These are phyloP conservation scores for Chaetomium fimeti DNA, from an alignment of 495 filamentous ascomycete species.

Conservation along the genomic window DNA sequence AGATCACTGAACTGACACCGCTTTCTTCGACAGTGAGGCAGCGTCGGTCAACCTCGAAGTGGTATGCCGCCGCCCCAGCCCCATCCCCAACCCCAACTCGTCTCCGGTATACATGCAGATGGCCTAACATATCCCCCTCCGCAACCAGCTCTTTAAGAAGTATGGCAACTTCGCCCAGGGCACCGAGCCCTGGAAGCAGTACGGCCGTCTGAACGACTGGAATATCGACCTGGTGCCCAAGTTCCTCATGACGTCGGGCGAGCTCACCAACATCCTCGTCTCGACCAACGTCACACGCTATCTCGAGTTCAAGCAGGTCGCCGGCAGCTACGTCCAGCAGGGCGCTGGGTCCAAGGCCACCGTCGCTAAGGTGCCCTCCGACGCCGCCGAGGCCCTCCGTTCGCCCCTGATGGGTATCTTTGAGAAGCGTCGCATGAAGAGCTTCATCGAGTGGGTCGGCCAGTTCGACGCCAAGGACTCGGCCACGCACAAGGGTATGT, in stretches of 20 bases:
- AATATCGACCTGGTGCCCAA: constrained; percentile 98
- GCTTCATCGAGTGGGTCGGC: constrained; percentile 95
- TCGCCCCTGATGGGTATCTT: constrained; percentile 96
- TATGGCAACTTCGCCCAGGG: constrained; percentile 78
- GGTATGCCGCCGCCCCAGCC: constrained; percentile 48
- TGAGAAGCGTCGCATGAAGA: constrained; percentile 95
- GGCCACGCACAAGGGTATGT: constrained; percentile 79
- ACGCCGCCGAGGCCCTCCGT: constrained; percentile 83
- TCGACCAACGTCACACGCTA: constrained; percentile 96
- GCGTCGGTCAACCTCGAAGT: constrained; percentile 92
- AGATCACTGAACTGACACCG: constrained; percentile 31
- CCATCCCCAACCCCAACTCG: constrained; percentile 10
- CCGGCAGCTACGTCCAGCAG: constrained; percentile 95
- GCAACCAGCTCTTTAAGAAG: constrained; percentile 81
- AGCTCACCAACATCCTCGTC: constrained; percentile 96
- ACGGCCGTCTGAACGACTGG: constrained; percentile 96
- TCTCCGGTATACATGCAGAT: constrained; percentile 4
- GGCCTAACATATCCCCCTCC: constrained; percentile 14
- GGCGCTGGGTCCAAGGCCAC: constrained; percentile 74
- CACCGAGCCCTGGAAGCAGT: constrained; percentile 96
- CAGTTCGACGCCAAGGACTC: constrained; percentile 82
- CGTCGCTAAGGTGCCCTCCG: constrained; percentile 94
- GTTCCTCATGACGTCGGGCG: constrained; percentile 96
- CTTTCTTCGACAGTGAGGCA: constrained; percentile 65
- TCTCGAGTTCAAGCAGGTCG: constrained; percentile 98